These are phyloP conservation scores for Alternaria triticina DNA, from an alignment of 2,329 filamentous ascomycete species.

Conservation along the genomic window DNA sequence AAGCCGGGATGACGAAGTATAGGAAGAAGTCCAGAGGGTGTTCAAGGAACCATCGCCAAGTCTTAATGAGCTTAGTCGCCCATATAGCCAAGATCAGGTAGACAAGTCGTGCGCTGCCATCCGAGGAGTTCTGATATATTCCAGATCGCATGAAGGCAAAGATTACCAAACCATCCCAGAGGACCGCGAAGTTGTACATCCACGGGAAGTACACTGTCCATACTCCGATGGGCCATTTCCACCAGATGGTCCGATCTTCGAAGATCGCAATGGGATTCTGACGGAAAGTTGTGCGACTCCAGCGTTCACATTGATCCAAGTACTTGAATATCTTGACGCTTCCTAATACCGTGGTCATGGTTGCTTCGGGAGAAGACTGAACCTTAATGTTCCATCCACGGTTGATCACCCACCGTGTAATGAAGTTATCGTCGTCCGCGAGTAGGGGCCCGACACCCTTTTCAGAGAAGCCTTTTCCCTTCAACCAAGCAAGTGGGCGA, in stretches of 20 bases:
- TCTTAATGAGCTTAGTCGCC: slow-evolving; percentile 31
- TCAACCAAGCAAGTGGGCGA: too few relatives aligned
- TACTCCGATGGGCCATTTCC: slow-evolving; percentile 27
- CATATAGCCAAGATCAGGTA: slow-evolving; percentile 18
- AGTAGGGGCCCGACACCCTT: slow-evolving; percentile 27
- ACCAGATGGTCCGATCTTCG: slow-evolving; percentile 30
- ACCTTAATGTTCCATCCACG: slow-evolving; percentile 58
- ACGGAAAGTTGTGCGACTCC: slow-evolving; percentile 32
- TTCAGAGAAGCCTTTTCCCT: neutral
- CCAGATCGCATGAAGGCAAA: slow-evolving; percentile 11
- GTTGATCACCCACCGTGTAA: slow-evolving; percentile 59
- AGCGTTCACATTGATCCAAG: slow-evolving; percentile 29
- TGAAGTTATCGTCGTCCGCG: slow-evolving; percentile 51
- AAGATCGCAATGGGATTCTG: slow-evolving; percentile 32
- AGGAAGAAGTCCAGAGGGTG: slow-evolving; percentile 27
- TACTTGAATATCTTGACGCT: slow-evolving; percentile 20
- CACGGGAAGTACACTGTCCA: slow-evolving; percentile 35
- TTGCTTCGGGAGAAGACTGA: slow-evolving; percentile 57
- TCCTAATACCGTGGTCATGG: slow-evolving; percentile 44
- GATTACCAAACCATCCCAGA: slow-evolving; percentile 28
- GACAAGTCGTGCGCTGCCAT: neutral
- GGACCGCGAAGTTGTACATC: slow-evolving; percentile 31
- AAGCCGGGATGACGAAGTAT: slow-evolving; percentile 27
- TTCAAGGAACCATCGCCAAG: slow-evolving; percentile 25
- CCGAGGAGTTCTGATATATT: slow-evolving; percentile 9